phyloP scores from a whole-genome alignment of 2,329 filamentous ascomycete genomes.

The Scopulariopsis brevicaulis region DNA sequence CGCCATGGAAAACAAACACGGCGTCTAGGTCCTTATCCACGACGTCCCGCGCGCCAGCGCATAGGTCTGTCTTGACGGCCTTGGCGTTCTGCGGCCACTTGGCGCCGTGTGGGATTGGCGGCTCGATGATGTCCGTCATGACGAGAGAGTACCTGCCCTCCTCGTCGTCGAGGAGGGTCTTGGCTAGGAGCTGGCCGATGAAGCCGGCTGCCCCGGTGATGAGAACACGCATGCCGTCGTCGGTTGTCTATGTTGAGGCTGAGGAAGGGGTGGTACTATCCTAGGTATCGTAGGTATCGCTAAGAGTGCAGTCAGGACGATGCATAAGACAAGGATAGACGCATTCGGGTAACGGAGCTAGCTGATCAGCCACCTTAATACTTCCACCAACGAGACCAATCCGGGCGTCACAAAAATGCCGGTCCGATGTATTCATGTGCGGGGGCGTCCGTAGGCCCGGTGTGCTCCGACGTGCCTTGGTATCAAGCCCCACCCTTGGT shows the following conservation, averaged over 20 bases:
- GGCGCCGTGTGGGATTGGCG: neutral
- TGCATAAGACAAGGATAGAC: neutral
- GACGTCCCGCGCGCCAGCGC: neutral
- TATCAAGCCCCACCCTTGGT: too few species aligned
- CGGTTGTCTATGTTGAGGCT: neutral
- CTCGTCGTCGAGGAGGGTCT: neutral
- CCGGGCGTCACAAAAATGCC: neutral
- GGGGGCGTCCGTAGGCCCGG: neutral
- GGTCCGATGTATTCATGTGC: neutral
- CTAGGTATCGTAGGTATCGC: neutral
- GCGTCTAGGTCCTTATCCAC: neutral
- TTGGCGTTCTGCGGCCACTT: neutral
- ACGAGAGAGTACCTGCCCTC: neutral
- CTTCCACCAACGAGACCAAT: neutral
- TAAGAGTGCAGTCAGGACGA: neutral
- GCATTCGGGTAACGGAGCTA: too few species aligned
- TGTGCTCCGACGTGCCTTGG: too few species aligned
- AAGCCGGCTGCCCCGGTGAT: neutral
- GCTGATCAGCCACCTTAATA: neutral
- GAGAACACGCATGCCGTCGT: neutral
- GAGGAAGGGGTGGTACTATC: neutral
- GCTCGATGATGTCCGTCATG: neutral
- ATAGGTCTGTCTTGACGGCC: neutral
- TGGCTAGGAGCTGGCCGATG: neutral
- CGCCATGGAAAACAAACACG: neutral